Evolutionary conservation across 257 asterid species (phyloP).

Genomic region (Haberlea rhodopensis): DNA sequence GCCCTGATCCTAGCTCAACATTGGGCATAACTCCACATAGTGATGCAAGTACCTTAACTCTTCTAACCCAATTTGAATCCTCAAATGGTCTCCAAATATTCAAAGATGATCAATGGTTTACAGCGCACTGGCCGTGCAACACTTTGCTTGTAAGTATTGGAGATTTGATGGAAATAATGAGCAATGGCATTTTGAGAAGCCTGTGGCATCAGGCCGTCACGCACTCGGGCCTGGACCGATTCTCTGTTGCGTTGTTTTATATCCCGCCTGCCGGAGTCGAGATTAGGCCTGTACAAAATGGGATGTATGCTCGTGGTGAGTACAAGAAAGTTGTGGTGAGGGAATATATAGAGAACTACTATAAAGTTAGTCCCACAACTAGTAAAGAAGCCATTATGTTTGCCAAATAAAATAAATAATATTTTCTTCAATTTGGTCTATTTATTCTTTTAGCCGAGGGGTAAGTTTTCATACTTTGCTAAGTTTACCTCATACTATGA

Average conservation of each 20-base stretch:
- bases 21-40: conserved; percentile 46
- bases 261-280: conserved; percentile 27
- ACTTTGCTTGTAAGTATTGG: conserved; percentile 36
- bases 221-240: conserved; percentile 24
- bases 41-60: conserved; percentile 40
- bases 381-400: conserved; percentile 28
- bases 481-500: no score
- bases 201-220: conserved; percentile 43
- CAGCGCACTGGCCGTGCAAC: conserved; percentile 40
- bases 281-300: conserved; percentile 27
- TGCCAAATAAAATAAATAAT: conserved; percentile 21
- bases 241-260: conserved; percentile 38
- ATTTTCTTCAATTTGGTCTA: no score
- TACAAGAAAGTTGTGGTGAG: no score
- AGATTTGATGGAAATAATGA: conserved; percentile 42
- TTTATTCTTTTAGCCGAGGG: no score
- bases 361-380: conserved; percentile 26
- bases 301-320: no score
- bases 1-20: conserved; percentile 44
- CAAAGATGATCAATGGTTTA: conserved; percentile 38
- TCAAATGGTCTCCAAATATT: conserved; percentile 46
- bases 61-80: conserved; percentile 40
- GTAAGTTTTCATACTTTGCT: no score
- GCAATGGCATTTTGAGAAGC: conserved; percentile 41
- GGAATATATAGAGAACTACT: conserved; percentile 31